Conservation (phyloP, 169 alveolate genomes). For the Cyclospora cayetanensis region DNA sequence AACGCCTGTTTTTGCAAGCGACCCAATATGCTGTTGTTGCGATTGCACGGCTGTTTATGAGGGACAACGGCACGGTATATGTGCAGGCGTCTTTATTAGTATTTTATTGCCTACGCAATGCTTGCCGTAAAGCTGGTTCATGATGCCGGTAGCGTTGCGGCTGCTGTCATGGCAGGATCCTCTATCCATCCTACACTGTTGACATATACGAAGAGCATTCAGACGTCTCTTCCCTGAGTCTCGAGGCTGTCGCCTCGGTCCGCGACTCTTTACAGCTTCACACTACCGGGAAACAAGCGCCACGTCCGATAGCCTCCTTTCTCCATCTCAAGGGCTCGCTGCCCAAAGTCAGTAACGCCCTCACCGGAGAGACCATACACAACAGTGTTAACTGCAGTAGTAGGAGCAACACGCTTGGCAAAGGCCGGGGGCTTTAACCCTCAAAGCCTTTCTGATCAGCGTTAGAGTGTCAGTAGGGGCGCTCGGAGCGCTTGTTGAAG, state of each 20-base stretch:
- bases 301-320: conserved; percentile 69
- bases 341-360: conserved; percentile 5
- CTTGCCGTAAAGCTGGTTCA: too few relatives aligned
- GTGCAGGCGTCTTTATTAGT: too few relatives aligned
- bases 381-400: neutral
- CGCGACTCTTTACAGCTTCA: conserved; percentile 64
- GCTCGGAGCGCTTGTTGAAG: too few relatives aligned
- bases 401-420: neutral
- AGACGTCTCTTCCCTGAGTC: conserved; percentile 32
- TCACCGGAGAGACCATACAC: neutral
- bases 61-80: too few relatives aligned
- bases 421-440: too few relatives aligned
- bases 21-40: too few relatives aligned
- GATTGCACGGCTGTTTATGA: too few relatives aligned
- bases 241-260: conserved; percentile 68
- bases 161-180: conserved; percentile 6
- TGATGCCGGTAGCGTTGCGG: too few relatives aligned
- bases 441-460: too few relatives aligned
- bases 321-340: conserved; percentile 61
- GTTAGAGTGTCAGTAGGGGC: too few relatives aligned
- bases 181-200: conserved; percentile 38
- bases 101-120: too few relatives aligned
- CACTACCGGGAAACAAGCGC: conserved; percentile 63
- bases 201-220: conserved; percentile 56
- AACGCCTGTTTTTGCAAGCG: too few relatives aligned